Evolutionary conservation across 768 basidiomycete genomes (phyloP).

Genomic region (Auricularia cornea): DNA sequence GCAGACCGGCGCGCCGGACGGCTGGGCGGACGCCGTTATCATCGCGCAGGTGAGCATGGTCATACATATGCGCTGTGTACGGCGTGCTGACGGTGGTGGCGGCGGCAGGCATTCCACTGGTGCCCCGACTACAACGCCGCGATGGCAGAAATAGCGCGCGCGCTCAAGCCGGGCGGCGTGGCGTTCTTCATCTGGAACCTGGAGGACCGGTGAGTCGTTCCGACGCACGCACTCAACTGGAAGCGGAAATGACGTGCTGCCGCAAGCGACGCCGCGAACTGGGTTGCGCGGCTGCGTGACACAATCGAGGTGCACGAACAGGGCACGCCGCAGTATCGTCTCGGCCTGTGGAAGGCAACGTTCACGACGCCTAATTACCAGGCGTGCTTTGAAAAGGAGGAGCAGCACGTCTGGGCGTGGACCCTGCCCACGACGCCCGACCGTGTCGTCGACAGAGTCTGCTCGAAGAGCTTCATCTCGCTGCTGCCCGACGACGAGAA

Average conservation of each 20-base stretch:
- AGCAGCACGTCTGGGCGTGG: conserved; percentile 51
- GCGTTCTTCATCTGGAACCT: conserved; percentile 85
- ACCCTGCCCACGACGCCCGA: conserved; percentile 44
- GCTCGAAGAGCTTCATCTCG: conserved; percentile 81
- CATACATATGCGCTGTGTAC: no score
- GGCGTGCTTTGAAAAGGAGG: conserved; percentile 46
- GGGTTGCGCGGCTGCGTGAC: conserved; percentile 69
- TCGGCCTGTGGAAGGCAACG: conserved; percentile 60
- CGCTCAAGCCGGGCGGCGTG: conserved; percentile 67
- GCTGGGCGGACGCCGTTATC: conserved; percentile 70
- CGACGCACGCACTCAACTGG: background rate
- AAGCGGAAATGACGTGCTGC: background rate
- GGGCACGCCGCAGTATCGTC: conserved; percentile 77
- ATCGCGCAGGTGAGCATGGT: conserved; percentile 63
- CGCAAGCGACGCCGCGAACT: conserved; percentile 36
- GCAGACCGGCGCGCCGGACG: conserved; percentile 45
- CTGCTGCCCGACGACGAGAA: conserved; percentile 52
- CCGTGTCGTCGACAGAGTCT: conserved; percentile 53
- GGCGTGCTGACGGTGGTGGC: no score
- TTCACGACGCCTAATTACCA: conserved; percentile 60
- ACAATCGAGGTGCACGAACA: conserved; percentile 58
- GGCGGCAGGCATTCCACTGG: conserved; percentile 83
- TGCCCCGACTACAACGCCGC: conserved; percentile 71
- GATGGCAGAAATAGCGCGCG: conserved; percentile 64
- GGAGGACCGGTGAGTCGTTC: conserved; percentile 55